A percentile compares a stretch with the other conserved stretches of the same genome.
These are phyloP conservation scores for Desmodesmus armatus DNA, from an alignment of 139 green algal genomes.

Conservation along the genomic window DNA sequence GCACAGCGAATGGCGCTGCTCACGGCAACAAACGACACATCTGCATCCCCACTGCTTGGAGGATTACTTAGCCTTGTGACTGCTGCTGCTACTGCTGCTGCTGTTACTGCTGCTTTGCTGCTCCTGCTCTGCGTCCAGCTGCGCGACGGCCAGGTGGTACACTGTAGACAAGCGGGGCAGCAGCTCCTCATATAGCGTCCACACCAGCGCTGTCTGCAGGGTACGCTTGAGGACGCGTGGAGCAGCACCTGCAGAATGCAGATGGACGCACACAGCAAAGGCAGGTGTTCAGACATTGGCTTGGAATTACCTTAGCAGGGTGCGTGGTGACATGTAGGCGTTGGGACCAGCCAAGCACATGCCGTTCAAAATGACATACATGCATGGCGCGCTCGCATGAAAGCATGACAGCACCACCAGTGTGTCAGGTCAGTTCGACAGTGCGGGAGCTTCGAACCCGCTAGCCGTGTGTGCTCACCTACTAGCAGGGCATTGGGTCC, in stretches of 20 bases:
- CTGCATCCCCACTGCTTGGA: no score
- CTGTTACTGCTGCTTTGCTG: not conserved
- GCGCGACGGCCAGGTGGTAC: constrained; percentile 13
- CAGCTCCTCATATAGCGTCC: constrained; percentile 92
- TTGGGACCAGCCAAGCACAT: no score
- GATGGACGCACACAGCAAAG: no score
- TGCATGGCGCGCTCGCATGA: not conserved
- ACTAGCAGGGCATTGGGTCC: constrained; percentile 44
- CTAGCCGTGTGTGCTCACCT: constrained; percentile 31
- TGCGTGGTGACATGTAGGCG: no score
- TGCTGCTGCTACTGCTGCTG: no score
- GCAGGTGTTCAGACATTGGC: not conserved
- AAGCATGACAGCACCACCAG: not conserved
- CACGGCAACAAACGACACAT: no score
- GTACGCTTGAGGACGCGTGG: constrained; percentile 86
- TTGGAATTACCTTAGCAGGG: no score
- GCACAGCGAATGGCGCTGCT: not conserved
- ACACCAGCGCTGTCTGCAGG: constrained; percentile 90
- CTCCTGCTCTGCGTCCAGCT: constrained; percentile 1
- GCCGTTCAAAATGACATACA: not conserved
- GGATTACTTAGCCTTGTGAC: no score
- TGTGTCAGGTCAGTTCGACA: not conserved
- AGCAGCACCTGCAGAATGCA: constrained; percentile 63
- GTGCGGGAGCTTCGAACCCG: no score
- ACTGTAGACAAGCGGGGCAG: constrained; percentile 58